phyloP scores from a whole-genome alignment of 2,329 filamentous ascomycete species.

The Penicillium griseofulvum region DNA sequence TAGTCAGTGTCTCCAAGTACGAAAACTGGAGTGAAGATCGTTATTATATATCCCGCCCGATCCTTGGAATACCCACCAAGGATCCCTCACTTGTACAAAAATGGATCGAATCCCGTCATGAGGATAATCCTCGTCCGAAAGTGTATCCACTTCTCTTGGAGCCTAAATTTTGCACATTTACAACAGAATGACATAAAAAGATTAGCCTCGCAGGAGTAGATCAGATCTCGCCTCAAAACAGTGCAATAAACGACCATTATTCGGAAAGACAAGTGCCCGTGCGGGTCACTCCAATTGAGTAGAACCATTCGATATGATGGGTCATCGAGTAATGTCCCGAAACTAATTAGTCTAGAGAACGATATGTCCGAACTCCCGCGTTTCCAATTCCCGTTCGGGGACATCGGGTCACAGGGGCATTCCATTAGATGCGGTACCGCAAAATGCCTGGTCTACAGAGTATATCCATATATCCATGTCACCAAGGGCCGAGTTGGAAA shows the following conservation, averaged over 20 bases:
- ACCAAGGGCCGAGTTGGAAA: not conserved
- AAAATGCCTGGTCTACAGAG: not conserved
- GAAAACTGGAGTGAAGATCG: not conserved
- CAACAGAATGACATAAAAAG: too few species aligned
- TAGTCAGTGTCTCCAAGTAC: not conserved
- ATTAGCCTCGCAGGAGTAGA: too few species aligned
- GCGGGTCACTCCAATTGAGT: not conserved
- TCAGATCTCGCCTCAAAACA: too few species aligned
- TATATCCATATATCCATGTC: not conserved
- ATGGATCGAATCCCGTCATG: not conserved
- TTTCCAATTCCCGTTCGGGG: not conserved
- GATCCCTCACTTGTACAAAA: not conserved
- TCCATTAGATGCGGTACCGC: not conserved
- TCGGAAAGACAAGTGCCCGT: not conserved
- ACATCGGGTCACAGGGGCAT: not conserved
- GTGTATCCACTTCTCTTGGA: not conserved
- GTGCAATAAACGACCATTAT: not conserved
- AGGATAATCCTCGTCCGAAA: not conserved
- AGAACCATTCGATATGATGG: not conserved
- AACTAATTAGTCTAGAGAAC: not conserved
- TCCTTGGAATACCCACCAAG: too few species aligned
- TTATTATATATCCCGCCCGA: too few species aligned
- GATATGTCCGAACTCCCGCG: too few species aligned
- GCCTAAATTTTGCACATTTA: not conserved
- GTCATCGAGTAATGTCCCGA: not conserved